phyloP scores from a whole-genome alignment of 345 rosid species.

The Boechera retrofracta region DNA sequence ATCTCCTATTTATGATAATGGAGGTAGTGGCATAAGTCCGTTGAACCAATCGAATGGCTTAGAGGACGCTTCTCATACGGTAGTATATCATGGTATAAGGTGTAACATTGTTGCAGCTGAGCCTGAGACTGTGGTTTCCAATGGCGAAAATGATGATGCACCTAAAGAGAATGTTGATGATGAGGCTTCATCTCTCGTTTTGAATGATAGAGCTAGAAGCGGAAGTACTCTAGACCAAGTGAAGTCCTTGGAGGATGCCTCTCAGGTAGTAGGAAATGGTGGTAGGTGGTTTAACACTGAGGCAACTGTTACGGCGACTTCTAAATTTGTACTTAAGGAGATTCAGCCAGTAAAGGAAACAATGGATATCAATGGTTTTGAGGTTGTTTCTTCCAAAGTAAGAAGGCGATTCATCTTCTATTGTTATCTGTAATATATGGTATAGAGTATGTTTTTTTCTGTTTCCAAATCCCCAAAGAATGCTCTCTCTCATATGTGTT shows the following conservation, averaged over 20 bases:
- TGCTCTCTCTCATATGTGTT: background rate
- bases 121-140: slow-evolving; percentile 7
- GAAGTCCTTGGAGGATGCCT: background rate
- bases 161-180: background rate
- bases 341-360: slow-evolving; percentile 2
- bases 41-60: background rate
- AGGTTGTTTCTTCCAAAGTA: slow-evolving; percentile 20
- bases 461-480: too few relatives aligned
- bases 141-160: background rate
- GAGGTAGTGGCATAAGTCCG: background rate
- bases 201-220: background rate
- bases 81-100: background rate
- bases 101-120: background rate
- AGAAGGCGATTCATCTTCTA: background rate
- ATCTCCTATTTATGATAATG: background rate
- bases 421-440: background rate
- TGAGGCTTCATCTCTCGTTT: background rate
- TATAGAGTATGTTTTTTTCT: too few relatives aligned
- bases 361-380: slow-evolving; percentile 27
- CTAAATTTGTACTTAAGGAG: background rate
- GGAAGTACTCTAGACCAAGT: background rate
- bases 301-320: background rate
- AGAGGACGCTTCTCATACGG: background rate
- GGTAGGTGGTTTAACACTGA: background rate
- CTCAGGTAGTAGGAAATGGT: background rate